These are phyloP conservation scores for Pichia sp. DNA, from an alignment of 1,139 yeast species.

Conservation along the genomic window DNA sequence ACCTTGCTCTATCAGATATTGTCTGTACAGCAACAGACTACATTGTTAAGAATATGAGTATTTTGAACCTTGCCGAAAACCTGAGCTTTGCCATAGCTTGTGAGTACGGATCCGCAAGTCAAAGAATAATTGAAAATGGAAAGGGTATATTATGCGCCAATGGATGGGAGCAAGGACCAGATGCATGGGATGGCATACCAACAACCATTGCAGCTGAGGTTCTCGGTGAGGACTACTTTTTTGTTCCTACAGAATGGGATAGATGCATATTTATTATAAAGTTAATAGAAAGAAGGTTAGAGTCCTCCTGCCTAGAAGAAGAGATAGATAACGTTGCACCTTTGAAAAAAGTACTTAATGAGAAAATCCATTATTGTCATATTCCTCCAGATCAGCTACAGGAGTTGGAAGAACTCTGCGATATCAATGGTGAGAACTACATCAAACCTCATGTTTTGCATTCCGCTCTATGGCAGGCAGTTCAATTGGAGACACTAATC, in stretches of 20 bases:
- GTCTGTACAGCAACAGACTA: slow-evolving; percentile 41
- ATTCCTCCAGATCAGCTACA: slow-evolving; percentile 43
- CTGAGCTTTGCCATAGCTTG: slow-evolving; percentile 39
- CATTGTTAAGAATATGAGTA: slow-evolving; percentile 34
- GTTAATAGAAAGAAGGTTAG: slow-evolving; percentile 35
- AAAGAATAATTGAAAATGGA: slow-evolving; percentile 41
- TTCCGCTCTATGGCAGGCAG: slow-evolving; percentile 46
- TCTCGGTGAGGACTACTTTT: slow-evolving; percentile 45
- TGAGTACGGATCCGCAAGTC: slow-evolving; percentile 44
- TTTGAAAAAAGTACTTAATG: slow-evolving; percentile 35
- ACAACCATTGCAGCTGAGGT: slow-evolving; percentile 39
- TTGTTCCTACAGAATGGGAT: slow-evolving; percentile 51
- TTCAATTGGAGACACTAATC: slow-evolving; percentile 38
- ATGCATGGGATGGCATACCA: slow-evolving; percentile 46
- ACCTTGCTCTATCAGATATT: slow-evolving; percentile 41
- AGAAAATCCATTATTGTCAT: slow-evolving; percentile 44
- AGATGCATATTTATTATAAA: slow-evolving; percentile 43
- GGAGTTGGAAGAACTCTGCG: slow-evolving; percentile 37
- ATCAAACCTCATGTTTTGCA: slow-evolving; percentile 37
- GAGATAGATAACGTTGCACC: slow-evolving; percentile 15
- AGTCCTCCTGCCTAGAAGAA: slow-evolving; percentile 10
- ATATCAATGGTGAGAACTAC: slow-evolving; percentile 34
- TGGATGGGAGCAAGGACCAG: slow-evolving; percentile 43
- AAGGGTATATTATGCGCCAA: slow-evolving; percentile 43
- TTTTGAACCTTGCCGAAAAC: slow-evolving; percentile 35